phyloP scores from a whole-genome alignment of 179 eudicot species.

The Corrigiola litoralis region DNA sequence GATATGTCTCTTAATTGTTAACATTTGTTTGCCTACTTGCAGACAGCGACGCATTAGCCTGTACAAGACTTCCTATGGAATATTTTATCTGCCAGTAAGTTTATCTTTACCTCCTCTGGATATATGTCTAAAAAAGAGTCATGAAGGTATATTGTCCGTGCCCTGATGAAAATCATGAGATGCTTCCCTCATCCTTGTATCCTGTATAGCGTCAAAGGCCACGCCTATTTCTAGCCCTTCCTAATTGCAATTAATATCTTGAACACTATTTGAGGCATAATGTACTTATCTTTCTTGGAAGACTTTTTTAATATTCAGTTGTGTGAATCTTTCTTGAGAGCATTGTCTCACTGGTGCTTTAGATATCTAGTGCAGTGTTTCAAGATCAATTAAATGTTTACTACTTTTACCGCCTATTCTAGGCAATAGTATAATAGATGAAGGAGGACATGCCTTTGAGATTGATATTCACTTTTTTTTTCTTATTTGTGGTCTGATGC shows the following conservation, averaged over 20 bases:
- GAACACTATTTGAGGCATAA: not conserved
- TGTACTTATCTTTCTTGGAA: not conserved
- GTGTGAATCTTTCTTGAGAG: not conserved
- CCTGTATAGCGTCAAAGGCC: too few relatives aligned
- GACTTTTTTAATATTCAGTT: not conserved
- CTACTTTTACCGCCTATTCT: not conserved
- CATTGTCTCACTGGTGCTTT: not conserved
- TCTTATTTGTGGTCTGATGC: too few relatives aligned
- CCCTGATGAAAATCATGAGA: too few relatives aligned
- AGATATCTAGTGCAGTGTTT: not conserved
- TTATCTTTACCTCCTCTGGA: not conserved
- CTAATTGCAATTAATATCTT: not conserved
- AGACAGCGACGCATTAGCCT: conserved; percentile 23
- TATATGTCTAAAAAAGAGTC: not conserved
- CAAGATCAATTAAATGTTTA: not conserved
- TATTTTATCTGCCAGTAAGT: conserved; percentile 31
- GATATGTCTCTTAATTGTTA: not conserved
- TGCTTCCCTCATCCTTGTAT: too few relatives aligned
- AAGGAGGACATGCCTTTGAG: not conserved
- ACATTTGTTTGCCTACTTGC: conserved; percentile 7
- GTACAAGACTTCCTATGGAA: conserved; percentile 30
- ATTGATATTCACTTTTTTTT: not conserved
- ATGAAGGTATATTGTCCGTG: too few relatives aligned
- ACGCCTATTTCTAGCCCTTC: not conserved
- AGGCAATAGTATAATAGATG: not conserved